phyloP scores from a whole-genome alignment of 495 filamentous ascomycete species.

The Hypoxylon lienhwacheense region DNA sequence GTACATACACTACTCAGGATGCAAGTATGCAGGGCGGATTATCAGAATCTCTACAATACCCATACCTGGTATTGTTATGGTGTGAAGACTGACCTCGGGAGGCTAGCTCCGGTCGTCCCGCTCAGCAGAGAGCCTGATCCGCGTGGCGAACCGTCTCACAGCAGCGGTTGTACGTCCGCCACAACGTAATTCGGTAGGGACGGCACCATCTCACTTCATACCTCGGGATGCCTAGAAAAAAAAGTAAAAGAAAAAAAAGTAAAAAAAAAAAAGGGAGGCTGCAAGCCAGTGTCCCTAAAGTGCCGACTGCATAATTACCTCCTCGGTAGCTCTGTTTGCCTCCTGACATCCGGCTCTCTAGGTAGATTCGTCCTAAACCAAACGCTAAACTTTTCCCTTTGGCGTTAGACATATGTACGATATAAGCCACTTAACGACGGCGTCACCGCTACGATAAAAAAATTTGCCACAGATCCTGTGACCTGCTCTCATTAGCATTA shows the following conservation, averaged over 20 bases:
- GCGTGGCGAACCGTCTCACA: neutral
- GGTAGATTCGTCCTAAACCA: conserved; percentile 1
- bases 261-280: too few species aligned
- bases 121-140: neutral
- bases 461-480: conserved; percentile 12
- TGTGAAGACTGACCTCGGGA: neutral
- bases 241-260: too few species aligned
- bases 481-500: conserved; percentile 1
- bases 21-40: too few species aligned
- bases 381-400: conserved; percentile 9
- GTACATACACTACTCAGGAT: too few species aligned
- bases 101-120: too few species aligned
- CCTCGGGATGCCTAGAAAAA: too few species aligned
- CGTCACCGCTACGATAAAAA: conserved; percentile 24
- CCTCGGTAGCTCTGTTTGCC: conserved; percentile 6
- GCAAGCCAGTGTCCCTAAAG: conserved; percentile 1
- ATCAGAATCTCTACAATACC: too few species aligned
- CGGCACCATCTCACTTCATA: neutral
- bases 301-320: conserved; percentile 4
- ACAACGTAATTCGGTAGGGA: neutral
- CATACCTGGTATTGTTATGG: too few species aligned
- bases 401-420: neutral
- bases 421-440: conserved; percentile 16
- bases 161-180: neutral
- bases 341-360: neutral